Evolutionary conservation across 345 rosid genomes (phyloP).

Genomic region (Arabidopsis thaliana): DNA sequence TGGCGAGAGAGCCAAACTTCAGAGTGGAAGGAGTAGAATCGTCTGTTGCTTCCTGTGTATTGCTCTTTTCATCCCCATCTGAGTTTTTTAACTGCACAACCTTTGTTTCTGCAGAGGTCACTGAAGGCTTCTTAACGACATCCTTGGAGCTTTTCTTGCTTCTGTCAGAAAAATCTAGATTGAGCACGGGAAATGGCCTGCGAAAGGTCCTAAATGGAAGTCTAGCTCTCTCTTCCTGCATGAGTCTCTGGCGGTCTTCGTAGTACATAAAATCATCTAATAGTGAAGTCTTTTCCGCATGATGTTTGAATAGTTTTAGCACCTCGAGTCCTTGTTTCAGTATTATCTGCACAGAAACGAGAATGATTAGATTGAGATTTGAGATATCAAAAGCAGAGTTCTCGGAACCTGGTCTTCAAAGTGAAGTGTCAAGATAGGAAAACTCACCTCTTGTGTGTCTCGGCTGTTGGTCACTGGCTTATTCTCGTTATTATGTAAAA

Average conservation of each 20-base stretch:
- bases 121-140: constrained; percentile 14
- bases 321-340: constrained; percentile 76
- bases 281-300: constrained; percentile 62
- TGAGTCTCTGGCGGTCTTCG: constrained; percentile 79
- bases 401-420: background rate
- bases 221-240: constrained; percentile 80
- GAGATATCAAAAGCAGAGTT: background rate
- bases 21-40: constrained; percentile 6
- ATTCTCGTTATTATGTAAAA: constrained; percentile 85
- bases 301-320: constrained; percentile 71
- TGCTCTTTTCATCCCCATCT: constrained; percentile 22
- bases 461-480: constrained; percentile 98
- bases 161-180: constrained; percentile 50
- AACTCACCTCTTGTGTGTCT: constrained; percentile 94
- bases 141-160: constrained; percentile 34
- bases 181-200: constrained; percentile 48
- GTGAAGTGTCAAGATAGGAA: background rate
- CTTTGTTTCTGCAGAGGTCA: constrained; percentile 14
- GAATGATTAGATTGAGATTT: background rate
- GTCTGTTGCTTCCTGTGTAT: constrained; percentile 6
- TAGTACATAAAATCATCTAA: constrained; percentile 86
- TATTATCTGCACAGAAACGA: constrained; percentile 62
- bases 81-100: background rate
- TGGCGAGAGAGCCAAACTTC: constrained; percentile 32
- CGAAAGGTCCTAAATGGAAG: constrained; percentile 51